Base-by-base conservation (phyloP, 2,329 filamentous ascomycete genomes). In the Taxawa tesnikishii region DNA sequence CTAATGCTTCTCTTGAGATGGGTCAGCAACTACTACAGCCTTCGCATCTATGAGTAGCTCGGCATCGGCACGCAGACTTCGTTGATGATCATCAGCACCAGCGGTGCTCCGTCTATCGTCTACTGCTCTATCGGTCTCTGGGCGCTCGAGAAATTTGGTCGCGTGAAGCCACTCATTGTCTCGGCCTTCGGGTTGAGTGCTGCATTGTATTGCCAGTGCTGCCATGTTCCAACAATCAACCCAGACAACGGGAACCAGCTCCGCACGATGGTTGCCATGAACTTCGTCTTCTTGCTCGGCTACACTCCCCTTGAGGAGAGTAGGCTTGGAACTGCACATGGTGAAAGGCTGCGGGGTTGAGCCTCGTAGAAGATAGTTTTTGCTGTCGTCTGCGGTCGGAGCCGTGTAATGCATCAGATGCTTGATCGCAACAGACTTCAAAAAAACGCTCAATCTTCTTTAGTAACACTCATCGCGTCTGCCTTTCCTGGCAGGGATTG, bases 121-220 rank as follows among this genome's bases (percentile, higher is more conserved):
- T 44, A 43, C 30, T 40, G 38, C 30, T 37, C 38, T 6, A 39
- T 44, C 24, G 40, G 38, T 12, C 40, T 44, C 11, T 35, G 37
- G 28, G 17, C 33, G n/a, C 26, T 43, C 11, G 65, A 70, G 41
- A 57, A 50, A 11, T 46, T 68, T 26, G 63, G 63, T 11, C 61
- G 65, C 16, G 53, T 67, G 29, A 67, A 63, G 43, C 55, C 65
- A 1, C 51, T 70, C 6, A 59, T 69, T 30, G 53, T 55, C 21
- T 56, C 54, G 4, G 56, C 56, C 6, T 41, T 63, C 13, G 63
- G 64, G 12, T 62, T 65, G 41, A 54, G 53, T 13, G 51, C 49
- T 17, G 49, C 48, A 1, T 43, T 62, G 31, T 53, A 55, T 34
- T 49, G 61, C 26, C 58, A 62, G 36, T 59, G 58, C 2, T 56